phyloP scores from a whole-genome alignment of 768 basidiomycete genomes.

The Pisolithus sp. region DNA sequence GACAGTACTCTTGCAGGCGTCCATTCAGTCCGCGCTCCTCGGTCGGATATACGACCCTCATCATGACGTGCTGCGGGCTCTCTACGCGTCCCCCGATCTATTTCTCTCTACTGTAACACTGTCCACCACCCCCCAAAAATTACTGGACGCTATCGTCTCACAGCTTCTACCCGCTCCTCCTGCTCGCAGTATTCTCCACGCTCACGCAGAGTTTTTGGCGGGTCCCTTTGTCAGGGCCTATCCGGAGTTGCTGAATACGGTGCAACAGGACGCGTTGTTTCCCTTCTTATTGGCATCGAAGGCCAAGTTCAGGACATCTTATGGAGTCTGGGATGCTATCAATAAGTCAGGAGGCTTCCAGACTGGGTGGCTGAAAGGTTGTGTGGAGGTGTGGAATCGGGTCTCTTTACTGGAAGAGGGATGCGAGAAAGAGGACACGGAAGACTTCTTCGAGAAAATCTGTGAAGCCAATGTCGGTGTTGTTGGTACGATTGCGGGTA shows the following conservation, averaged over 20 bases:
- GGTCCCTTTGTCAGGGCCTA: constrained; percentile 34
- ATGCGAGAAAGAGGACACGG: constrained; percentile 19
- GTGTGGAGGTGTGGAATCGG: constrained; percentile 36
- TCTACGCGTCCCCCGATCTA: constrained; percentile 51
- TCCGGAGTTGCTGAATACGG: constrained; percentile 23
- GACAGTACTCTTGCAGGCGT: constrained; percentile 33
- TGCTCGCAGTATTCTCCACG: constrained; percentile 44
- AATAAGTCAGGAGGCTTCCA: constrained; percentile 27
- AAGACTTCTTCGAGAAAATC: constrained; percentile 38
- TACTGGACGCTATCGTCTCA: constrained; percentile 19
- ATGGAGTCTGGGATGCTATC: constrained; percentile 69
- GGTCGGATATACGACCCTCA: constrained; percentile 66
- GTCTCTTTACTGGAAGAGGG: constrained; percentile 22
- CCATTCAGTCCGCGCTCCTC: constrained; percentile 57
- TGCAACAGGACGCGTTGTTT: constrained; percentile 55
- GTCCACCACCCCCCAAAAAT: constrained; percentile 14
- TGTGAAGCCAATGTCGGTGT: constrained; percentile 47
- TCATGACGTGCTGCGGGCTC: constrained; percentile 50
- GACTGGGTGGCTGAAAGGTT: constrained; percentile 47
- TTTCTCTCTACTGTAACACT: constrained; percentile 34
- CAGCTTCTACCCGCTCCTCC: constrained; percentile 34
- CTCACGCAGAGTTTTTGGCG: constrained; percentile 53
- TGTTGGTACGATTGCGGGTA: constrained; percentile 62
- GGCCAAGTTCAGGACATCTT: constrained; percentile 56
- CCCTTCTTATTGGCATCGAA: constrained; percentile 73